Evolutionary conservation across 805 yeast species (phyloP), one percentile per base, ranked within the genome.

Genomic region (Nakazawaea molendinolei): DNA sequence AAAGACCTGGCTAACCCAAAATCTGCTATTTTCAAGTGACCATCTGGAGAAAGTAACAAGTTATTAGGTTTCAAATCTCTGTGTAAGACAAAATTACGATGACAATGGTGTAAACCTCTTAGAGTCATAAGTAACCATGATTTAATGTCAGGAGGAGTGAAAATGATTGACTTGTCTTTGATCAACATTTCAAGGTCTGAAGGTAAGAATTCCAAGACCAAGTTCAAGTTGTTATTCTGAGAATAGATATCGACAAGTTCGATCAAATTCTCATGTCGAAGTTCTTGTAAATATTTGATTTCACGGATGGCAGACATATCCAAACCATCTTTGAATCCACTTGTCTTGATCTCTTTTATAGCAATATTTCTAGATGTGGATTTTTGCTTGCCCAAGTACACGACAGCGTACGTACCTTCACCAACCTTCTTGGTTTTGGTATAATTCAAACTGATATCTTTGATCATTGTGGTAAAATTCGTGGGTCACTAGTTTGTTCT

Each of bases 391-490:
- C 97, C 97, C 12, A 89, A 67, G 50, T 79, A 86, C 5, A 92
- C 99, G 38, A 89, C 95, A 31, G 99, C 99, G 63, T 90, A 92
- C 0, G 99, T 92, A 60, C 99, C 99, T 61, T 92, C 99, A 53
- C 99, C 99, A 20, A 92, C 97, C 53, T 87, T 89, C 46, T 74
- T 77, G 39, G 87, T 95, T 43, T 62, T 63, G 5, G 61, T 44
- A 35, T 63, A 63, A 20, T 54, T 45, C 22, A 23, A 7, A 23
- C 35, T 30, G 5, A 29, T 21, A 14, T 36, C 39, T n/a, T 24
- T 32, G 14, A 24, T 21, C 34, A 34, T 23, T 7, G 14, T 8
- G 12, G 5, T 23, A n/a, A 7, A 23, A 7, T 23, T n/a, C 26
- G 12, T 4, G 26, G 13, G 26, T 5, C 5, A 14, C 13, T 23